phyloP scores from a whole-genome alignment of 2,329 filamentous ascomycete genomes.

The Colletotrichum sp. region DNA sequence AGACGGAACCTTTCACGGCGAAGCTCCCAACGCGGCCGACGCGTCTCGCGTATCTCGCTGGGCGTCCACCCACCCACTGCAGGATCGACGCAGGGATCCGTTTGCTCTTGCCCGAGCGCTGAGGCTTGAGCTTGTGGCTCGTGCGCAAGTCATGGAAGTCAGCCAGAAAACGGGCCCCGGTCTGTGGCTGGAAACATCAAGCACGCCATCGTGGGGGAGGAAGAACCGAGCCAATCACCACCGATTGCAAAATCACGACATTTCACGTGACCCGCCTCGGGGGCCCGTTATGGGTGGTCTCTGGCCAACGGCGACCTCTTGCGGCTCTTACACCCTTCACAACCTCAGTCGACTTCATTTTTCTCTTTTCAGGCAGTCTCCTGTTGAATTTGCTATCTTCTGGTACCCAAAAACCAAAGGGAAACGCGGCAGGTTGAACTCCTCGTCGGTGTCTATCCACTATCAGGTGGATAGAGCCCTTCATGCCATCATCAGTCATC shows the following conservation, averaged over 20 bases:
- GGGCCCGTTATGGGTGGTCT: conserved; percentile 8
- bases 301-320: conserved; percentile 10
- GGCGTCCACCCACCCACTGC: background rate
- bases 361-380: background rate
- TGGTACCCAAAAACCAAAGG: conserved; percentile 5
- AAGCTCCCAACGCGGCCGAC: conserved; percentile 7
- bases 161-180: background rate
- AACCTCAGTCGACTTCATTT: conserved; percentile 9
- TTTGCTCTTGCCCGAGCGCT: background rate
- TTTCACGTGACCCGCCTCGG: conserved; percentile 19
- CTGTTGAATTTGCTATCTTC: conserved; percentile 13
- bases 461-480: background rate
- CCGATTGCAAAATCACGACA: conserved; percentile 22
- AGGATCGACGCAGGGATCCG: conserved; percentile 1
- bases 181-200: background rate
- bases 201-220: conserved; percentile 18
- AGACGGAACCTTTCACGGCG: background rate
- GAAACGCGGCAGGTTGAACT: conserved; percentile 18
- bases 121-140: background rate
- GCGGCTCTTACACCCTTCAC: conserved; percentile 13
- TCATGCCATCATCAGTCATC: conserved; percentile 17
- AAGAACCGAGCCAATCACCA: conserved; percentile 12
- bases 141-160: background rate
- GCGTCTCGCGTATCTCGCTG: background rate
- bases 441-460: background rate